Evolutionary conservation across 1,284 basidiomycete genomes (phyloP), one percentile per base, ranked within the genome.

Genomic region (Caloboletus firmus): DNA sequence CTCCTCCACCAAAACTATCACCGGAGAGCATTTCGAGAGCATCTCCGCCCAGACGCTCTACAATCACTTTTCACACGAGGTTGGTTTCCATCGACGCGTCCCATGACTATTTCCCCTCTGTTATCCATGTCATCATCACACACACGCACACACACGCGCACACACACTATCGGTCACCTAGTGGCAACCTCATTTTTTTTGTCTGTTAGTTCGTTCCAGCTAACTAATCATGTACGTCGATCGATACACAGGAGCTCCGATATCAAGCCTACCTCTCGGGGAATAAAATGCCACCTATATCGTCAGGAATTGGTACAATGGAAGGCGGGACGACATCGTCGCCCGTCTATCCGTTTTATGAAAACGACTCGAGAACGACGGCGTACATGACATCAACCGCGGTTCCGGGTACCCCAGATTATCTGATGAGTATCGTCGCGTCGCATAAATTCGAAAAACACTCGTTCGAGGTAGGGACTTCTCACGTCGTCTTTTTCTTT

Each of bases 31-130:
- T 5, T 60, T 66, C 40, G 66, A 74, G 49, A 65, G 63, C 32
- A 73, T 78, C 22, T 60, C 68, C 7, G 67, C 62, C 0, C 73
- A 76, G 35, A 45, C 62, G 0, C 60, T 63, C 55, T 77, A 69
- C 49, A 53, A 37, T 5, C 50, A 31, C n/a, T 76, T 68, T 49
- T 75, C 71, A 11, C 65, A 65, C 54, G 75, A 77, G 69, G 76
- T 77, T 48, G 54, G 69, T 66, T 7, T 26, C 41, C 28, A n/a
- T 42, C 46, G 34, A 18, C 37, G 9, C 30, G 7, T 43, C 32
- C 20, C 24, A 15, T 32, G 31, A 17, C 10, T 13, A 8, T n/a
- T n/a, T 20, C 26, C 26, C 20, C 12, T 26, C 12, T 37, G 11
- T 24, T 15, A 13, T 28, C 15, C n/a, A 18, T 28, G 1, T 26